These are phyloP conservation scores for Lodderomyces margitis DNA, from an alignment of 1,139 yeast species.

Conservation along the genomic window DNA sequence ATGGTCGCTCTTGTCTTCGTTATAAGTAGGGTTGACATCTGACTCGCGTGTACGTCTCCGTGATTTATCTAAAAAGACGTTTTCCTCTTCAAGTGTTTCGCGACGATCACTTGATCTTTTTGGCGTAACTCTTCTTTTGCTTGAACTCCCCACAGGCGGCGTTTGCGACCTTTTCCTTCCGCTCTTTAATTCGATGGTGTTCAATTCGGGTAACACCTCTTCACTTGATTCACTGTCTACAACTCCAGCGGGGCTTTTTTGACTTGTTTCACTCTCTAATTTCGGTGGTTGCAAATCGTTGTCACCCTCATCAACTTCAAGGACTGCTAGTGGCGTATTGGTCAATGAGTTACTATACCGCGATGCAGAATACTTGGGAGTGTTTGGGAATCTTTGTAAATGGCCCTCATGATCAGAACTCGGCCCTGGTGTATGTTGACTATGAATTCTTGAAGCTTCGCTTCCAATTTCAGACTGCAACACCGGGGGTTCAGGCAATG, in stretches of 20 bases:
- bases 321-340: constrained; percentile 11
- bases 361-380: constrained; percentile 39
- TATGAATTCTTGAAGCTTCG: constrained; percentile 9
- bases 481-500: constrained; percentile 48
- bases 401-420: constrained; percentile 20
- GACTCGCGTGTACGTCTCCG: constrained; percentile 8
- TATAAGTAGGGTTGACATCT: constrained; percentile 5
- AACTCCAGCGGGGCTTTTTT: neutral
- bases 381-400: constrained; percentile 48
- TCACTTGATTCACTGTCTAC: constrained; percentile 14
- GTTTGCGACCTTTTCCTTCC: constrained; percentile 6
- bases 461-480: constrained; percentile 34
- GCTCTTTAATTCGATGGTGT: constrained; percentile 21
- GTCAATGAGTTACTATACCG: constrained; percentile 14
- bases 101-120: constrained; percentile 10
- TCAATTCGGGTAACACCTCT: constrained; percentile 24
- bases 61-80: constrained; percentile 31
- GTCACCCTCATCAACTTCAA: constrained; percentile 28
- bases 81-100: constrained; percentile 18
- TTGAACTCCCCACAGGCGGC: neutral
- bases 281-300: constrained; percentile 38
- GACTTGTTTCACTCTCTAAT: constrained; percentile 2
- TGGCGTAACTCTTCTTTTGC: constrained; percentile 13
- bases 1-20: constrained; percentile 14
- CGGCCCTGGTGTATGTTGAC: constrained; percentile 9